Conservation (phyloP, 768 basidiomycete species). For the Pseudohyphozyma bogoriensis region DNA sequence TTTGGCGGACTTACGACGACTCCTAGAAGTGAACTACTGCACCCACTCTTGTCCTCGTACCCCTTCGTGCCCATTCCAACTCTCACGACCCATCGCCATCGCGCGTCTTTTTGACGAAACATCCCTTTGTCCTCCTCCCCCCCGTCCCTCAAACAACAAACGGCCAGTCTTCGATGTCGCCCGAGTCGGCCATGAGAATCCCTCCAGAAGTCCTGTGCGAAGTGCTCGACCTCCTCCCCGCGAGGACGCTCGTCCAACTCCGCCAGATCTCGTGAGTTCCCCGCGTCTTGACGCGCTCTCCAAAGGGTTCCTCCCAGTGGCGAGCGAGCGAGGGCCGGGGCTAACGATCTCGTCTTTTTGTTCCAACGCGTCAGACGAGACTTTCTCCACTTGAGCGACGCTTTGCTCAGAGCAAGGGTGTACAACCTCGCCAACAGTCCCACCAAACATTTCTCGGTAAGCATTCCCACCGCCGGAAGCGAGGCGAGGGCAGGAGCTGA, state of each 20-base stretch:
- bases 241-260: neutral
- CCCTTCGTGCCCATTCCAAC: neutral
- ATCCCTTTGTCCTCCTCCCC: too few relatives aligned
- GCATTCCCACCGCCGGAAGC: too few relatives aligned
- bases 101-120: too few relatives aligned
- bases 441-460: too few relatives aligned
- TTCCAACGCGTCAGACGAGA: neutral
- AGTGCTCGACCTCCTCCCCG: conserved; percentile 3
- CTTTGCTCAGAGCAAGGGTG: conserved; percentile 9
- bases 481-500: too few relatives aligned
- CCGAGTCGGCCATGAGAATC: neutral
- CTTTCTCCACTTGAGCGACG: conserved; percentile 6
- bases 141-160: too few relatives aligned
- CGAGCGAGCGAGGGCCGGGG: neutral
- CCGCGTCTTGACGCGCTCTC: too few relatives aligned
- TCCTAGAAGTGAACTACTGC: too few relatives aligned
- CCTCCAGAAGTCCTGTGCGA: conserved; percentile 7
- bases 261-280: conserved; percentile 16
- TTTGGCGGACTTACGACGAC: neutral
- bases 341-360: neutral
- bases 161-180: neutral
- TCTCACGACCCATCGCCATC: too few relatives aligned
- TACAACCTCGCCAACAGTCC: too few relatives aligned
- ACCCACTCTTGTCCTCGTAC: too few relatives aligned
- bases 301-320: neutral